Conservation (phyloP, 495 filamentous ascomycete species). For the Aspergillus avenaceus region DNA sequence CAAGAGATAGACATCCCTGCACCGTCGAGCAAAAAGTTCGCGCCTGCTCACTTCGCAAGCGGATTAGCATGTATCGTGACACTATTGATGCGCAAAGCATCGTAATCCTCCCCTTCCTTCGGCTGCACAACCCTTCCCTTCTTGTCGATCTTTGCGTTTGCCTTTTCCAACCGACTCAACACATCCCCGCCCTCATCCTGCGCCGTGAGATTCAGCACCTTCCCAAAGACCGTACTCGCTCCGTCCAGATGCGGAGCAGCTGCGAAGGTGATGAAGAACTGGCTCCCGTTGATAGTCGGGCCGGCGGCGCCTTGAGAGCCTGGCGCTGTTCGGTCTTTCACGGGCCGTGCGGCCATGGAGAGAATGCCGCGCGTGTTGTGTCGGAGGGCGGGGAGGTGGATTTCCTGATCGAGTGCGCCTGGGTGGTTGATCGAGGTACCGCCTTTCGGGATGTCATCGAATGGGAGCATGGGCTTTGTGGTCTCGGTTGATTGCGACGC, state of each 20-base stretch:
- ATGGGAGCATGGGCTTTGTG: slow-evolving; percentile 37
- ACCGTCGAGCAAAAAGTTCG: no score
- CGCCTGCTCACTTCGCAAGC: slow-evolving; percentile 69
- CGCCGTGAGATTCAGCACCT: slow-evolving; percentile 53
- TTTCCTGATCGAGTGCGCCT: slow-evolving; percentile 82
- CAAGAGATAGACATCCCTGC: no score
- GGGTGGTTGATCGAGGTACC: slow-evolving; percentile 81
- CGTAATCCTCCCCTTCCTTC: slow-evolving; percentile 44
- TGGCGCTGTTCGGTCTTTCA: slow-evolving; percentile 52
- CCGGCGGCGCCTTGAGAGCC: slow-evolving; percentile 46
- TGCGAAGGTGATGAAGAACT: slow-evolving; percentile 90
- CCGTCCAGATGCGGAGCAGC: slow-evolving; percentile 90
- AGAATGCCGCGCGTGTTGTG: slow-evolving; percentile 86
- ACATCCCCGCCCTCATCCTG: slow-evolving; percentile 44
- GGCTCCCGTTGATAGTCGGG: slow-evolving; percentile 80
- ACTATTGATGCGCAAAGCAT: slow-evolving; percentile 61
- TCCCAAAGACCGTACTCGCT: slow-evolving; percentile 89
- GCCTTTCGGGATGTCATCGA: slow-evolving; percentile 62
- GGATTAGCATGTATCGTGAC: slow-evolving; percentile 95
- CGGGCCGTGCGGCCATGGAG: slow-evolving; percentile 82
- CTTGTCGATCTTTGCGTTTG: slow-evolving; percentile 83
- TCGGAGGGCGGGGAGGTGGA: slow-evolving; percentile 68
- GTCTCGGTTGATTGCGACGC: slow-evolving; percentile 32
- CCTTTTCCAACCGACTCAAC: slow-evolving; percentile 61
- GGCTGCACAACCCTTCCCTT: slow-evolving; percentile 69